Evolutionary conservation across 176 grass and related monocot species (phyloP).

Genomic region (Juncus inflexus): DNA sequence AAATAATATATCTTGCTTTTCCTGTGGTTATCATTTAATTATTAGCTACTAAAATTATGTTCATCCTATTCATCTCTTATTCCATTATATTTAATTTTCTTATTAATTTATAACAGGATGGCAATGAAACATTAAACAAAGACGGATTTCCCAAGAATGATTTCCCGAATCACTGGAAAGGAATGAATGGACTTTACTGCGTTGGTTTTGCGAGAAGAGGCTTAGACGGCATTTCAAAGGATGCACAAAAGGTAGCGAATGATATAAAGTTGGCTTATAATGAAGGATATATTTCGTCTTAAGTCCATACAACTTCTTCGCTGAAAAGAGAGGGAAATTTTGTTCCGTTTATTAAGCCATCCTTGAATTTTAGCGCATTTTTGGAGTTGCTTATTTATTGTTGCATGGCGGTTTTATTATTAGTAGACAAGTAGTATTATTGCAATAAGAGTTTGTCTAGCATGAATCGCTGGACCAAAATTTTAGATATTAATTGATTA

Average conservation of each 20-base stretch:
- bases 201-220: constrained; percentile 48
- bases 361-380: no score
- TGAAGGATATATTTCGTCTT: background rate
- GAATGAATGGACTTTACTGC: constrained; percentile 48
- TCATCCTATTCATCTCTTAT: no score
- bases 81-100: background rate
- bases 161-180: constrained; percentile 63
- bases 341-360: background rate
- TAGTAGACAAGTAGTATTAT: no score
- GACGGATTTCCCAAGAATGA: constrained; percentile 41
- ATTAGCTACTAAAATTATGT: no score
- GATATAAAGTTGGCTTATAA: constrained; percentile 38
- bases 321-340: background rate
- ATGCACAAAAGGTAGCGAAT: constrained; percentile 39
- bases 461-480: no score
- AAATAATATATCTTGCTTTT: background rate
- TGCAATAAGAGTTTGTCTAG: no score
- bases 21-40: background rate
- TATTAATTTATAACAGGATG: constrained; percentile 27
- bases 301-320: no score
- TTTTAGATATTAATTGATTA: no score
- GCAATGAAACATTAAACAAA: constrained; percentile 27
- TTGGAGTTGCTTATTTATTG: no score
- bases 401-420: no score
- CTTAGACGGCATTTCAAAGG: constrained; percentile 38